Conservation (phyloP, 306 rosid genomes). For the Vigna reflexopilosa region DNA sequence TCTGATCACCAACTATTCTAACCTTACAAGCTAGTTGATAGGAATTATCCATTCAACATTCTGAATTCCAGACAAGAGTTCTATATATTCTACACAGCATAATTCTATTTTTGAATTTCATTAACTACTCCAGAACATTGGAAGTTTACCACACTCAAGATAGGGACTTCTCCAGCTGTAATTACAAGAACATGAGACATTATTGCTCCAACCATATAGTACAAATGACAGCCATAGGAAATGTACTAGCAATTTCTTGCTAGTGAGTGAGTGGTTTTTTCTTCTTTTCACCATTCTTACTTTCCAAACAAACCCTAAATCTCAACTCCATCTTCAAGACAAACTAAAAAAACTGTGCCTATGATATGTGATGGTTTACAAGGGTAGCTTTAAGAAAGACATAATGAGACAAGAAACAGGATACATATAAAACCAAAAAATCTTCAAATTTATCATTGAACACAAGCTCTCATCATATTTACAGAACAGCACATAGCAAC, state of each 20-base stretch:
- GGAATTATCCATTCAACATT: slow-evolving; percentile 17
- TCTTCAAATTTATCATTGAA: slow-evolving; percentile 27
- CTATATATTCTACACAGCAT: not conserved
- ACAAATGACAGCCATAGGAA: not conserved
- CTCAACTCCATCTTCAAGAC: slow-evolving; percentile 8
- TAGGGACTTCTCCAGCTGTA: not conserved
- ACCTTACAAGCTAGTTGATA: slow-evolving; percentile 28
- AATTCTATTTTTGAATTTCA: slow-evolving; percentile 3
- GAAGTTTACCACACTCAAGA: slow-evolving; percentile 26
- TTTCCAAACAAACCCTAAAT: not conserved
- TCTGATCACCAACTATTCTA: slow-evolving; percentile 37
- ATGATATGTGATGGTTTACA: not conserved
- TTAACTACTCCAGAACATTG: not conserved
- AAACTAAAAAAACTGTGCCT: not conserved
- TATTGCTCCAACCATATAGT: not conserved
- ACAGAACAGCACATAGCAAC: slow-evolving; percentile 42
- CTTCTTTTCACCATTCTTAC: not conserved
- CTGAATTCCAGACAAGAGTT: slow-evolving; percentile 3
- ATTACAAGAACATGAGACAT: not conserved
- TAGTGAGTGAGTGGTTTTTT: not conserved
- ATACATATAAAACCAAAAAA: not conserved
- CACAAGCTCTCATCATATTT: slow-evolving; percentile 41
- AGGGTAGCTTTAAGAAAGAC: not conserved
- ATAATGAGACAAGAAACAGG: not conserved
- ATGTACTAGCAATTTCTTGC: not conserved